Evolutionary conservation across 495 filamentous ascomycete species (phyloP), one percentile per base, ranked within the genome.

Genomic region (Daldinia loculata): DNA sequence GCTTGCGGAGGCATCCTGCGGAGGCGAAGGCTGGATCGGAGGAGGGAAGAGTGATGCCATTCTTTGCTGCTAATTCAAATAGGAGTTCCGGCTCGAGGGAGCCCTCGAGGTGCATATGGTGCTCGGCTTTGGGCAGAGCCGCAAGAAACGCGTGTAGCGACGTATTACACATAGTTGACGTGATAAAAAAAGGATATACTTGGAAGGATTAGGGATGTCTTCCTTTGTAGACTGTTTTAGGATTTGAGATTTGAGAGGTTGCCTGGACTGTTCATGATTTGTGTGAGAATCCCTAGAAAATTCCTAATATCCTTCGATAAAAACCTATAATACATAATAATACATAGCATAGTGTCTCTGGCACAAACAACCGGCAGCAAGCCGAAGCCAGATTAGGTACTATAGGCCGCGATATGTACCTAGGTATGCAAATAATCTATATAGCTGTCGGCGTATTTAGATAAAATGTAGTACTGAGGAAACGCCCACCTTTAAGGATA

Each of bases 101-200:
- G 56, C 91, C 91, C 75, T 92, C 91, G 5, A 93, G 82, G 71
- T 93, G 92, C 58, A 93, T 85, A 76, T 95, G 91, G 75, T 93
- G 92, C 70, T 94, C 92, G 79, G 86, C 90, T 83, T 92, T 94
- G 41, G 92, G 92, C 27, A 94, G 86, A 24, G 84, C 83, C 39
- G 81, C 77, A 36, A 95, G 86, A 74, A 92, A 88, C 36, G 81
- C 69, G 76, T 92, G 91, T 41, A 86, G 74, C n/a, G 77, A 52
- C 12, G 80, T 77, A 66, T 84, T 80, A 76, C 86, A 88, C 87
- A 89, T 89, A 34, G 56, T 59, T 61, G 19, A 32, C 12, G 9
- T 17, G 11, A 43, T 60, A 6, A 22, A 24, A 1, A 9, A 2
- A 24, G 24, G 14, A 4, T 26, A 22, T 22, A 22, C 9, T 48